These are phyloP conservation scores for Ilyonectria destructans DNA, from an alignment of 2,329 filamentous ascomycete genomes.

Conservation along the genomic window DNA sequence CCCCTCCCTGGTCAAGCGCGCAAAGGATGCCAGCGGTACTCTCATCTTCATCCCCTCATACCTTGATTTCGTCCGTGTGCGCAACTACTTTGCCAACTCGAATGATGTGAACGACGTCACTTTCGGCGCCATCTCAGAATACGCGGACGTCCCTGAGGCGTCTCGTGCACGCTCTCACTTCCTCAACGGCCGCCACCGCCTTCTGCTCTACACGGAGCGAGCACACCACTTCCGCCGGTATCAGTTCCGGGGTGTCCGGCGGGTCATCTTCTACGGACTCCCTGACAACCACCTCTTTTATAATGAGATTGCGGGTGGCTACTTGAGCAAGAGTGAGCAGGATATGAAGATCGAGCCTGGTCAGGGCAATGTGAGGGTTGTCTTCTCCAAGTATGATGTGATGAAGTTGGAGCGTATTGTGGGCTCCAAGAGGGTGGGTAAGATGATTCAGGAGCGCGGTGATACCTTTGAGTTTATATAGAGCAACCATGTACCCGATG, in stretches of 20 bases:
- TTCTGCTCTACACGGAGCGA: slow-evolving; percentile 93
- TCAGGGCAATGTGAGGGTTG: slow-evolving; percentile 71
- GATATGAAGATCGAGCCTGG: slow-evolving; percentile 70
- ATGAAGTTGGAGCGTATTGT: slow-evolving; percentile 92
- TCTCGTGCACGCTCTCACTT: slow-evolving; percentile 92
- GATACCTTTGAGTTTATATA: slow-evolving; percentile 98
- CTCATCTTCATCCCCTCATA: slow-evolving; percentile 94
- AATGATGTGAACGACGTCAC: slow-evolving; percentile 66
- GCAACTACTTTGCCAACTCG: slow-evolving; percentile 91
- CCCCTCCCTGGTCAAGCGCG: slow-evolving; percentile 79
- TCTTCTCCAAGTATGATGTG: slow-evolving; percentile 93
- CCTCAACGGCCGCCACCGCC: slow-evolving; percentile 83
- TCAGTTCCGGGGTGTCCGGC: slow-evolving; percentile 83
- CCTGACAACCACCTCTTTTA: slow-evolving; percentile 92
- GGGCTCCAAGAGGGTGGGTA: slow-evolving; percentile 84
- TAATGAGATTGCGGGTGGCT: slow-evolving; percentile 81
- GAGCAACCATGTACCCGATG: slow-evolving; percentile 27
- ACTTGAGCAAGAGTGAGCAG: slow-evolving; percentile 73
- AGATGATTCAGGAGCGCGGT: slow-evolving; percentile 86
- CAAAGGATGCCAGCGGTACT: slow-evolving; percentile 78
- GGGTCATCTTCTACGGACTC: slow-evolving; percentile 90
- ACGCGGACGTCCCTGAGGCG: slow-evolving; percentile 84
- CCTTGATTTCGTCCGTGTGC: slow-evolving; percentile 93
- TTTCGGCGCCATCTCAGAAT: slow-evolving; percentile 90
- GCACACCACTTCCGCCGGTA: slow-evolving; percentile 98